Evolutionary conservation across 345 rosid genomes (phyloP), one percentile per base, ranked within the genome.

Genomic region (Dipteronia sinensis): DNA sequence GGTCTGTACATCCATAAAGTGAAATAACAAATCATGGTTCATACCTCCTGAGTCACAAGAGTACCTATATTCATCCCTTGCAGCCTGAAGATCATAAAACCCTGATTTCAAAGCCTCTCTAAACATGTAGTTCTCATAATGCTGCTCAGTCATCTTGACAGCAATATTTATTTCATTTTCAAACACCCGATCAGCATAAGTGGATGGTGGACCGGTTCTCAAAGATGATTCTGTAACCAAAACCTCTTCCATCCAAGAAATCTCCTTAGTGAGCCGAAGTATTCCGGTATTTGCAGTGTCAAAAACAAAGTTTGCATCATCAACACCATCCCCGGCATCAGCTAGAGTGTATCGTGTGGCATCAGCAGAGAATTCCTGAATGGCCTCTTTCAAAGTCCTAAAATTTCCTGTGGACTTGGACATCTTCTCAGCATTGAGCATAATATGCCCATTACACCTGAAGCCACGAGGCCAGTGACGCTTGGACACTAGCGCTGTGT

Each of bases 281-380:
- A 96, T 94, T 68, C 97, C 99, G 47, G 98, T 86, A 83, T 92
- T 96, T 47, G 98, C 95, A 69, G 97, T 94, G 81, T 91, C 97
- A 80, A 88, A 89, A 7, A 91, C 97, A 77, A 93, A 96, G 71
- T 96, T 95, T n/a, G 98, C 99, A 89, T 95, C 99, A 77, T 95
- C 99, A 63, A 92, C 93, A 5, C 98, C 99, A 74, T 95, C 99
- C 34, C 99, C 99, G 70, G 98, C 93, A 90, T 93, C 99, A 77
- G 99, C 99, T 61, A 92, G 84, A 71, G 94, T 85, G 82, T 89
- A 93, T 65, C 98, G 87, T 16, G 98, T 92, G 40, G 95, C 98
- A 85, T 92, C 97, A 55, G 99, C 94, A 59, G 97, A 93, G 80
- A 88, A 92, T 74, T 95, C 99, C 83, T 88, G 87, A 51, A 92